Evolutionary conservation across 257 asterid species (phyloP).

Genomic region (Cynanchum wilfordii): DNA sequence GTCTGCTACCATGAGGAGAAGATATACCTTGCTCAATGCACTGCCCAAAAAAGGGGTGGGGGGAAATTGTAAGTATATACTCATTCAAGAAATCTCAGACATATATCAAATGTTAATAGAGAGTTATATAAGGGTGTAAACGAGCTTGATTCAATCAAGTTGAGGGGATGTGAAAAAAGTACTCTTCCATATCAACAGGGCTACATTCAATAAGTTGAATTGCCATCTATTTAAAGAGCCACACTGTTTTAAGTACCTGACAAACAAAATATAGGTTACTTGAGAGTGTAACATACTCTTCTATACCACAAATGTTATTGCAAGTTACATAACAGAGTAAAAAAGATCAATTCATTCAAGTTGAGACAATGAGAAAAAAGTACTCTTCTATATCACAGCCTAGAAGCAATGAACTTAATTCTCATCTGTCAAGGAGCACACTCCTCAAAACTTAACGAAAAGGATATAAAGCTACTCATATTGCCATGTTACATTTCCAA

Average conservation of each 20-base stretch:
- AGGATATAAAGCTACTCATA: not conserved
- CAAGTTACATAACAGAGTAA: not conserved
- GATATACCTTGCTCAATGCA: slow-evolving; percentile 75
- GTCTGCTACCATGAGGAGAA: slow-evolving; percentile 28
- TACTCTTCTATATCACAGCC: not conserved
- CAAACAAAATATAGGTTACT: not conserved
- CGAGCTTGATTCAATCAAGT: not conserved
- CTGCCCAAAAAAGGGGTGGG: slow-evolving; percentile 29
- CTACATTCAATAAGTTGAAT: not conserved
- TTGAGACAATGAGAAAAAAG: not conserved
- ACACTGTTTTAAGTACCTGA: not conserved
- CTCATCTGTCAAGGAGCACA: not conserved
- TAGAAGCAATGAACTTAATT: not conserved
- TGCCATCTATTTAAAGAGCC: not conserved
- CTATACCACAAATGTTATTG: not conserved
- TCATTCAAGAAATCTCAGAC: not conserved
- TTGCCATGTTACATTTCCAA: not conserved
- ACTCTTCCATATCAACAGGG: not conserved
- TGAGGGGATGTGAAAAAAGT: not conserved
- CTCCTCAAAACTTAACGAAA: not conserved
- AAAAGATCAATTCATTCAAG: not conserved
- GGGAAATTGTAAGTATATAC: not conserved
- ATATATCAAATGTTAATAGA: not conserved
- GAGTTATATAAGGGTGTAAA: not conserved
- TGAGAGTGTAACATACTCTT: too few relatives aligned